Evolutionary conservation across 2,329 filamentous ascomycete species (phyloP), one percentile per base, ranked within the genome.

Genomic region (Whalleya microplaca): DNA sequence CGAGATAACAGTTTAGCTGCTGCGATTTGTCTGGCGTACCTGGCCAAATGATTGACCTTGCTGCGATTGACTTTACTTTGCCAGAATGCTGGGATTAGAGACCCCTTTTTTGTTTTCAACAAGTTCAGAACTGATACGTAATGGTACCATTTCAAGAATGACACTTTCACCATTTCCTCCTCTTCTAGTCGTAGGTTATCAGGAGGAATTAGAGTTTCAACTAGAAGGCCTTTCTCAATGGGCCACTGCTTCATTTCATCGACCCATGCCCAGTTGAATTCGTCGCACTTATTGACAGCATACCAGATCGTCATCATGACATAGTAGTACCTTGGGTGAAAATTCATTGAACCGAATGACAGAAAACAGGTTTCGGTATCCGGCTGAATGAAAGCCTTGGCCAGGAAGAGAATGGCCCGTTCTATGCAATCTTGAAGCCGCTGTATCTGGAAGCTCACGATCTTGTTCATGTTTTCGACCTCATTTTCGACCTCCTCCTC

Each of bases 281-380:
- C 21, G 21, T 53, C 50, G 14, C 50, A 53, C 21, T 43, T 48
- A 10, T 58, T 55, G 20, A 55, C 55, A 2, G 58, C 43, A 19
- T 61, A 61, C 58, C 58, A 61, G 14, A 61, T 51, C 1, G 58
- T 61, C 21, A 61, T 56, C 42, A 52, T 55, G 16, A 61, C 54
- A 29, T 61, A 61, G 40, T 61, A 61, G 21, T 51, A 55, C 12
- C 53, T 55, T n/a, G 58, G 58, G 21, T 55, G 37, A 16, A 51
- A 54, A 2, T 32, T 19, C 21, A 3, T 29, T 14, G 32, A 41
- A 18, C 19, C 23, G 19, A 47, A 29, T 12, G 23, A 21, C n/a
- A 44, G 40, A 23, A 48, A 32, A 16, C 20, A 43, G 16, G 18
- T 43, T 41, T 45, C 20, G 12, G 45, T 43, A 18, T 29, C 21